Conservation (phyloP, 805 yeast genomes). For the Yarrowia divulgata region DNA sequence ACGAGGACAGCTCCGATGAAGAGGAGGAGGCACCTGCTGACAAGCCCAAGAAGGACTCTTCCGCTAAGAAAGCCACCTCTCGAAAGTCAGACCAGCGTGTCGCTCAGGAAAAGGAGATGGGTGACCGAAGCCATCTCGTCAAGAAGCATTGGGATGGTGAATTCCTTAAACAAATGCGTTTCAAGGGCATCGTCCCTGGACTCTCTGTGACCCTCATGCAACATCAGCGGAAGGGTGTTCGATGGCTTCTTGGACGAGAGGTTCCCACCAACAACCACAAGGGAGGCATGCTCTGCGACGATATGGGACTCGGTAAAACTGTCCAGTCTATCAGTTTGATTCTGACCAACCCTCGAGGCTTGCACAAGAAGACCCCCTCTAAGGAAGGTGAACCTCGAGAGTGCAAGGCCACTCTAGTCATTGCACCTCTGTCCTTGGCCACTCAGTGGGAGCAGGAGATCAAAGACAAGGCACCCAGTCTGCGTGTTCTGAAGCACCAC, state of each 20-base stretch:
- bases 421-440: constrained; percentile 55
- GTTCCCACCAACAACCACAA: constrained; percentile 35
- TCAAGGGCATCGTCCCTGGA: constrained; percentile 47
- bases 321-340: constrained; percentile 77
- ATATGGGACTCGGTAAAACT: constrained; percentile 91
- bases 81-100: constrained; percentile 3
- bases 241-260: constrained; percentile 55
- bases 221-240: constrained; percentile 59
- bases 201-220: constrained; percentile 53
- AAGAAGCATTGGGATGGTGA: constrained; percentile 24
- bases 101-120: constrained; percentile 34
- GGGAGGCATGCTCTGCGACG: constrained; percentile 80
- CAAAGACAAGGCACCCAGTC: constrained; percentile 35
- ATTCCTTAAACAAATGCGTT: constrained; percentile 26
- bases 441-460: constrained; percentile 57
- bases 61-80: constrained; percentile 3
- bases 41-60: not conserved
- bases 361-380: constrained; percentile 8
- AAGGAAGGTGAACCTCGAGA: constrained; percentile 27
- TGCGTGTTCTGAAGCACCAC: constrained; percentile 43
- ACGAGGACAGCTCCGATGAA: constrained; percentile 10
- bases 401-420: constrained; percentile 50
- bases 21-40: not conserved
- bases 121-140: constrained; percentile 24
- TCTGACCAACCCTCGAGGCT: constrained; percentile 50